These are phyloP conservation scores for Viola pubescens DNA, from an alignment of 441 rosid species.

Conservation along the genomic window DNA sequence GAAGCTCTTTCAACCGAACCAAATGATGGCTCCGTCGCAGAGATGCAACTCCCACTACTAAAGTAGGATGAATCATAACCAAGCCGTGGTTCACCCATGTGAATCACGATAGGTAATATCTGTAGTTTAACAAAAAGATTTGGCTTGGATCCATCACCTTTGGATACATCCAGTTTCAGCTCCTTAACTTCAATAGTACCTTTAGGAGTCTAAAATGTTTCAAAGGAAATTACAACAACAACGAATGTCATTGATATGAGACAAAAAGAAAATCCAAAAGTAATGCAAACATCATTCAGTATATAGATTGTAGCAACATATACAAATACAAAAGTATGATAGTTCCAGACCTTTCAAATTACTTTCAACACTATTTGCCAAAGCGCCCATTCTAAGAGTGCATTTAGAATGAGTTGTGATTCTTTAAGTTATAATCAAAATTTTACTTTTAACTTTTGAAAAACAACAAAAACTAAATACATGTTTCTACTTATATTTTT, in stretches of 20 bases:
- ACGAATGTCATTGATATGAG: constrained; percentile 3
- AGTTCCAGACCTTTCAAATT: neutral
- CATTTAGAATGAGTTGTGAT: too few species aligned
- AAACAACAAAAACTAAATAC: too few species aligned
- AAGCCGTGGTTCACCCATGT: constrained; percentile 52
- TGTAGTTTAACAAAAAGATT: constrained; percentile 62
- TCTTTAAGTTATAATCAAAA: too few species aligned
- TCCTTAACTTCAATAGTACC: constrained; percentile 69
- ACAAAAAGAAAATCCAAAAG: neutral
- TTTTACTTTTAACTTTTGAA: too few species aligned
- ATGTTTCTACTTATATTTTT: too few species aligned
- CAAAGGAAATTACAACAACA: constrained; percentile 14
- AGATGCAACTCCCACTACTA: constrained; percentile 33
- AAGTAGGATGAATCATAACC: constrained; percentile 43
- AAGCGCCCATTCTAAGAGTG: too few species aligned
- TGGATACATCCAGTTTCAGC: constrained; percentile 64
- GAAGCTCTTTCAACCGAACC: constrained; percentile 46
- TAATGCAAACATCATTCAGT: neutral
- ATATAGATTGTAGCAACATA: neutral
- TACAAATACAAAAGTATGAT: neutral
- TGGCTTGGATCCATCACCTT: constrained; percentile 71
- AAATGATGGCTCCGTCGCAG: constrained; percentile 39
- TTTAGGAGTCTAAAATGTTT: constrained; percentile 61
- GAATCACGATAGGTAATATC: constrained; percentile 57
- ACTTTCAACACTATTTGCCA: neutral